Evolutionary conservation across 169 alveolate genomes (phyloP), one percentile per base, ranked within the genome.

Genomic region (Cryptosporidium viatorum): DNA sequence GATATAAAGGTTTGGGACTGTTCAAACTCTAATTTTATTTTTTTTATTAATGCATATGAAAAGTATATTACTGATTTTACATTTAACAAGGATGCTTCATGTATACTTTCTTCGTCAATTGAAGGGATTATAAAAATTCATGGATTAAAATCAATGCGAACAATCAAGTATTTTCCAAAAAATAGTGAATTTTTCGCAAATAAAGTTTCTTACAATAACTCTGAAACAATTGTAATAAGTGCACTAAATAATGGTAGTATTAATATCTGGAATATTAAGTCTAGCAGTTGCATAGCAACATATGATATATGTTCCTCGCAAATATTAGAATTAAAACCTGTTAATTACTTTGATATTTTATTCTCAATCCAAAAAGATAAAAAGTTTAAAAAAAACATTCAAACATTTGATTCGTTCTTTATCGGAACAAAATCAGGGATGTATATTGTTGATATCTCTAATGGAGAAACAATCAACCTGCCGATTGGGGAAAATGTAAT

Each of bases 1-100:
- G 89, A 80, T 21, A 41, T 80, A 60, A 80, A 39, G 70, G 29
- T 80, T n/a, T 80, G 89, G 89, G 58, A 67, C 52, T 43, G 16
- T 48, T 80, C 65, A 14, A 80, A 29, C 5, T 55, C 50, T 0
- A 62, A 8, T 39, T 80, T 80, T 48, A 62, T 80, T 29, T 23
- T 48, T 21, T 37, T 21, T 29, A 23, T 80, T 14, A 80, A 80
- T 80, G 62, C 52, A 3, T 67, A 80, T 23, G 75, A 80, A 31
- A 80, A 62, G 16, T 37, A 59, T 31, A 48, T 80, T 7, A 80
- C 75, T 26, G 73, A 65, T 33, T 62, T 80, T 1, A 43, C 51
- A 5, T 62, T 80, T 59, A 80, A 80, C 37, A 62, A 50, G 10
- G 89, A 80, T 31, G 89, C 70, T 2, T 62, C 80, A 26, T 80